Evolutionary conservation across 129 eudicot species (phyloP).

Genomic region (Smallanthus sonchifolius): DNA sequence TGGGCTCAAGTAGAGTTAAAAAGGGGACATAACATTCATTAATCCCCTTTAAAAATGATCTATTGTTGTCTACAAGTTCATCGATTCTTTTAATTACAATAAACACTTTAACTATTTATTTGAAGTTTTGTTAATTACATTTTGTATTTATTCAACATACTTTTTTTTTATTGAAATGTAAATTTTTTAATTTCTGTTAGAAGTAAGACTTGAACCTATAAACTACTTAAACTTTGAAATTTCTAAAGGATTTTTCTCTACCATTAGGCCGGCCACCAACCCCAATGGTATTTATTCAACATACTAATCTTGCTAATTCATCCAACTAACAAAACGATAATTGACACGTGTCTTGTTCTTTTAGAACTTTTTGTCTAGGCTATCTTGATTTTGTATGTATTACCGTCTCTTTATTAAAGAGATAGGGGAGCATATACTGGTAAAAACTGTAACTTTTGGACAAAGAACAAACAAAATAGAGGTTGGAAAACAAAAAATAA

Average conservation of each 20-base stretch:
- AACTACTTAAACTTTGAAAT: no score
- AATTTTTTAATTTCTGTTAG: no score
- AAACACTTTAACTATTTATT: background rate
- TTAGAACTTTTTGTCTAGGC: background rate
- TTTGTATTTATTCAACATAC: background rate
- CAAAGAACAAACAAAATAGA: background rate
- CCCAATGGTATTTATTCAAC: background rate
- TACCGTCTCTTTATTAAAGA: background rate
- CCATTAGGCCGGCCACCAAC: no score
- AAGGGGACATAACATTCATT: background rate
- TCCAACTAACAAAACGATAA: background rate
- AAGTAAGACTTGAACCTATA: no score
- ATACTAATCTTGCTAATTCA: background rate
- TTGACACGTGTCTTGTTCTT: background rate
- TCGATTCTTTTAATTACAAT: background rate
- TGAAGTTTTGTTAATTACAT: background rate
- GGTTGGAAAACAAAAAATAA: background rate
- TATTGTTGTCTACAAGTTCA: background rate
- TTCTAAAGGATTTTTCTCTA: no score
- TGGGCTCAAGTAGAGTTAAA: conserved; percentile 2
- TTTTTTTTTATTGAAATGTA: no score
- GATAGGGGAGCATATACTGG: background rate
- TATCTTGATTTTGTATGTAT: background rate
- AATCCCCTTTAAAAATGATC: background rate
- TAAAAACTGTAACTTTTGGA: background rate